Evolutionary conservation across 495 filamentous ascomycete species (phyloP).

Genomic region (Talaromyces thailandensis): DNA sequence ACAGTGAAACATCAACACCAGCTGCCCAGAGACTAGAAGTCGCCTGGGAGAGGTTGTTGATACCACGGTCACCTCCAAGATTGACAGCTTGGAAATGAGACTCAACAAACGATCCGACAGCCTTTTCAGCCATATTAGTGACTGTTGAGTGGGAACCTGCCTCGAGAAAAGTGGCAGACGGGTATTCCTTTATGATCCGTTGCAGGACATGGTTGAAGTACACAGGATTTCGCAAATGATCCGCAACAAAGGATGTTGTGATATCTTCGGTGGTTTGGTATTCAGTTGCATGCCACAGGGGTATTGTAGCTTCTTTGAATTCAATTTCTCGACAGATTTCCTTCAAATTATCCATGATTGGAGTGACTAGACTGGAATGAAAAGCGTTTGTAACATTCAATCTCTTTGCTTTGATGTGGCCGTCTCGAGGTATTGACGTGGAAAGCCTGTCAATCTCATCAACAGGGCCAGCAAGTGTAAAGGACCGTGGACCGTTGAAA

Average conservation of each 20-base stretch:
- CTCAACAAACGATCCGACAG: conserved; percentile 10
- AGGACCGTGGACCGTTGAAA: conserved; percentile 38
- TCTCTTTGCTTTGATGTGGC: conserved; percentile 18
- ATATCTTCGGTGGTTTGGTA: no score
- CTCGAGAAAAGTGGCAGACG: conserved; percentile 36
- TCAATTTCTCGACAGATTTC: conserved; percentile 17
- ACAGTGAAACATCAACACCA: background rate
- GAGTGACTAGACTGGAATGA: conserved; percentile 37
- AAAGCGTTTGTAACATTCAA: conserved; percentile 40
- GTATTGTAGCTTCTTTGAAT: conserved; percentile 20
- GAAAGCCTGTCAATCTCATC: conserved; percentile 6
- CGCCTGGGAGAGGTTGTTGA: conserved; percentile 18
- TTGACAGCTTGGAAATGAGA: conserved; percentile 32
- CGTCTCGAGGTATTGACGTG: no score
- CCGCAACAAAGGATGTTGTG: no score
- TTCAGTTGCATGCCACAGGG: conserved; percentile 25
- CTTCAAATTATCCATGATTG: conserved; percentile 19
- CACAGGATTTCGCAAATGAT: conserved; percentile 42
- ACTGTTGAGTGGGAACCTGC: conserved; percentile 41
- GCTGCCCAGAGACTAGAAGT: conserved; percentile 40
- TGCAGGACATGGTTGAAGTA: conserved; percentile 41
- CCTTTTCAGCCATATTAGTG: conserved; percentile 34
- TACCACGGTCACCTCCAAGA: conserved; percentile 26
- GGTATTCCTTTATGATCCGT: conserved; percentile 25
- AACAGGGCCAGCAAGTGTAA: conserved; percentile 33